A percentile compares a stretch with the other conserved stretches of the same genome.
phyloP scores from a whole-genome alignment of 495 filamentous ascomycete species.

The Penicillium malachiteum region DNA sequence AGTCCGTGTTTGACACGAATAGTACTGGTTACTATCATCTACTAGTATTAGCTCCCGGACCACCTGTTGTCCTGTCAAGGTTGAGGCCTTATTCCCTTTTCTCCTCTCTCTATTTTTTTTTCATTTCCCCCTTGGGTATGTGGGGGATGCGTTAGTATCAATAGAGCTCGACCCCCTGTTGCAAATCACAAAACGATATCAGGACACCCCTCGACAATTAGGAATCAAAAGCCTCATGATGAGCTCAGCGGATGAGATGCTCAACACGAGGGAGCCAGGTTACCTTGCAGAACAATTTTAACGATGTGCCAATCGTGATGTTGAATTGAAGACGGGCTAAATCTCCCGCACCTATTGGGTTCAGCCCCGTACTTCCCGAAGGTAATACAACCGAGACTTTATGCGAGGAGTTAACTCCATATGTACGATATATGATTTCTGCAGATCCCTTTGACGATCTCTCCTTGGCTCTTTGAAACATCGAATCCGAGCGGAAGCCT shows the following conservation, averaged over 20 bases:
- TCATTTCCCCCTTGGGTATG: conserved; percentile 24
- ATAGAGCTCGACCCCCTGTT: conserved; percentile 23
- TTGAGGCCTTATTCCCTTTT: background rate
- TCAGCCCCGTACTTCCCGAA: conserved; percentile 3
- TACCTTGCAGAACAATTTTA: conserved; percentile 18
- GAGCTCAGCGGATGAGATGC: conserved; percentile 5
- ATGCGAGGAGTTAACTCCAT: conserved; percentile 18
- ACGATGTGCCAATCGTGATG: background rate
- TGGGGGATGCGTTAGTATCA: conserved; percentile 22
- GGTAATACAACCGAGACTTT: conserved; percentile 12
- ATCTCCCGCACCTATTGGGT: background rate
- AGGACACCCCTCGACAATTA: background rate
- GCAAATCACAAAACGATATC: conserved; percentile 2
- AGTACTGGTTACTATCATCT: too few relatives aligned
- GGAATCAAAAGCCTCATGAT: background rate
- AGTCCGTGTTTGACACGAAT: too few relatives aligned
- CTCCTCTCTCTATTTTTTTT: conserved; percentile 2
- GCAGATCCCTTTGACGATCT: conserved; percentile 1
- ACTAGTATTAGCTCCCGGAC: too few relatives aligned
- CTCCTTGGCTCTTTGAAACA: conserved; percentile 8
- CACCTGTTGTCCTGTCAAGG: background rate
- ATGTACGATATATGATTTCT: conserved; percentile 14
- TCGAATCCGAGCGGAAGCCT: background rate
- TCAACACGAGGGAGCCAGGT: conserved; percentile 22
- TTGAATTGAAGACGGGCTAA: conserved; percentile 3